These are phyloP conservation scores for Penicillium brasilianum DNA, from an alignment of 2,329 filamentous ascomycete species.

Conservation along the genomic window DNA sequence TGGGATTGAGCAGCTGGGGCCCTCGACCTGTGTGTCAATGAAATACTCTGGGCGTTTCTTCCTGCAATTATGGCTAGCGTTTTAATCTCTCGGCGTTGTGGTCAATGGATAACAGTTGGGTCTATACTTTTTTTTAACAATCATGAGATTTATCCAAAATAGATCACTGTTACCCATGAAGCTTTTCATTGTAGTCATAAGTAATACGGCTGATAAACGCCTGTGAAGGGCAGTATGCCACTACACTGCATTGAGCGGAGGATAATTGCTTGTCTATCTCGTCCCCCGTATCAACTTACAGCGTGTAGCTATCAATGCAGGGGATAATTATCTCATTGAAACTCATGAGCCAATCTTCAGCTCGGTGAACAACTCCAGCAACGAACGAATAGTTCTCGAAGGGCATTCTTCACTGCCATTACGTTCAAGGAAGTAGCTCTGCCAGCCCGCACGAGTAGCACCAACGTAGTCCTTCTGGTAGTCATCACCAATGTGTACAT, in stretches of 20 bases:
- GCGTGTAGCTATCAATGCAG: neutral
- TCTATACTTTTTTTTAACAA: neutral
- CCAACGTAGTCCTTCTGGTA: conserved; percentile 48
- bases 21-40: neutral
- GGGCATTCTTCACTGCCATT: conserved; percentile 7
- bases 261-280: neutral
- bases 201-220: neutral
- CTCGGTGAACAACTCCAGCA: conserved; percentile 32
- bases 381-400: conserved; percentile 27
- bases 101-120: neutral
- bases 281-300: neutral
- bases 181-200: neutral
- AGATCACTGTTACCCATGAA: too few relatives aligned
- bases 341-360: conserved; percentile 17
- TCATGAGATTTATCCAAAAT: neutral
- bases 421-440: conserved; percentile 41
- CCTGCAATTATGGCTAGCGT: neutral
- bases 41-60: neutral
- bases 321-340: neutral
- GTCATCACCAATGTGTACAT: conserved; percentile 54
- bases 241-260: neutral
- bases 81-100: conserved; percentile 3
- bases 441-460: conserved; percentile 46
- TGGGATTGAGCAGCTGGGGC: conserved; percentile 43
- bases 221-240: neutral